phyloP scores from a whole-genome alignment of 768 basidiomycete genomes.

The Crassisporium funariophilum region DNA sequence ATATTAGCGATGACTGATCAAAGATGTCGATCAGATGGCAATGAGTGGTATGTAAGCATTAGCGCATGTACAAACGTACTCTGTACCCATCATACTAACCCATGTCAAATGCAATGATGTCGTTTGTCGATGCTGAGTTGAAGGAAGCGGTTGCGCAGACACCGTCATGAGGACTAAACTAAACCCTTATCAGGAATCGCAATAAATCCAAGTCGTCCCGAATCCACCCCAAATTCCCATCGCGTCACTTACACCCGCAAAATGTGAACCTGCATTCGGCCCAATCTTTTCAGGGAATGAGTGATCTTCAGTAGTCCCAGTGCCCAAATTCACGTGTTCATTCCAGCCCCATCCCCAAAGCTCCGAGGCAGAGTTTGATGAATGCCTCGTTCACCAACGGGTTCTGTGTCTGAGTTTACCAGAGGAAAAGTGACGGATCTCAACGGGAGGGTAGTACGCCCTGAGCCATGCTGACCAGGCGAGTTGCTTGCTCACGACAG shows the following conservation, averaged over 20 bases:
- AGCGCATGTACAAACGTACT: too few species aligned
- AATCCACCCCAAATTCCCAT: slow-evolving; percentile 43
- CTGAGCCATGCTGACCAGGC: slow-evolving; percentile 66
- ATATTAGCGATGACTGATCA: too few species aligned
- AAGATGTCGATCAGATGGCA: too few species aligned
- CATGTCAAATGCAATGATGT: too few species aligned
- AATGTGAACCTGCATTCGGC: slow-evolving; percentile 30
- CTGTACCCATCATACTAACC: too few species aligned
- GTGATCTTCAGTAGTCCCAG: slow-evolving; percentile 60
- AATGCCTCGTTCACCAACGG: slow-evolving; percentile 6
- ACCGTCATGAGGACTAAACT: too few species aligned
- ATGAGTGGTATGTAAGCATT: too few species aligned
- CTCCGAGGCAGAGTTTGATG: slow-evolving; percentile 18
- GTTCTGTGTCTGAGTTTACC: too few species aligned
- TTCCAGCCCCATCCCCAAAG: slow-evolving; percentile 98
- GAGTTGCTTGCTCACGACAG: slow-evolving; percentile 57
- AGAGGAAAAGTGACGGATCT: slow-evolving; percentile 15
- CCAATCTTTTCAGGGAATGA: slow-evolving; percentile 53
- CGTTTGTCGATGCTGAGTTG: too few species aligned
- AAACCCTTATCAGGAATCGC: too few species aligned
- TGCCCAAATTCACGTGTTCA: slow-evolving; percentile 92
- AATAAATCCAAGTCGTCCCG: slow-evolving; percentile 53
- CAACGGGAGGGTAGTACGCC: background rate
- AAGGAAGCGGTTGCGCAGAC: too few species aligned
- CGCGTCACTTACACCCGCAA: slow-evolving; percentile 8